Conservation (phyloP, 2,329 filamentous ascomycete species). For the Sporothrix phasma region DNA sequence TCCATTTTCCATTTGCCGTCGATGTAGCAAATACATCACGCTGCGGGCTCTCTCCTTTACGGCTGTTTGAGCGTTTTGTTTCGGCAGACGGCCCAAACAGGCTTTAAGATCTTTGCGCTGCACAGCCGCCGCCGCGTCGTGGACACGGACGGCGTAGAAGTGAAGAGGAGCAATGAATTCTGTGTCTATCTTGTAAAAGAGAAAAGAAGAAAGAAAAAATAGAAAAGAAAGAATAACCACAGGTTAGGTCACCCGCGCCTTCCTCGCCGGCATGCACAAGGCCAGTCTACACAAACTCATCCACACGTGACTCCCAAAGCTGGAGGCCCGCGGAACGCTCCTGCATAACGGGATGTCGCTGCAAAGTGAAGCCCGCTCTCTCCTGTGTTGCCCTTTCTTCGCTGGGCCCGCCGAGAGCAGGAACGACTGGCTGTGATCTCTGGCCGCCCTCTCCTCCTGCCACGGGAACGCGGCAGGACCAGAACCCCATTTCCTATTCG, state of each 20-base stretch:
- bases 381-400: neutral
- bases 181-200: too few species aligned
- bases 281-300: too few species aligned
- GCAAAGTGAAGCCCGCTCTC: neutral
- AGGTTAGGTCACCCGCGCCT: neutral
- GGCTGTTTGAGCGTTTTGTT: conserved; percentile 8
- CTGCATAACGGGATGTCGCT: neutral
- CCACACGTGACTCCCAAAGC: neutral
- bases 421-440: neutral
- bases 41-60: neutral
- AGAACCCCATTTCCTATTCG: neutral
- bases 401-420: neutral
- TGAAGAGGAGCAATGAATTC: too few species aligned
- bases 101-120: neutral
- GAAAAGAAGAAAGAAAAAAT: too few species aligned
- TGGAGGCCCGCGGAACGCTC: neutral
- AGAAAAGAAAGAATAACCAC: too few species aligned
- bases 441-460: neutral
- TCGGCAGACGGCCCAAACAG: neutral
- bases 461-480: neutral
- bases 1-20: neutral
- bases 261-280: neutral
- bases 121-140: neutral
- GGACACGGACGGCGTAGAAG: neutral
- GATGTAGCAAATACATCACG: neutral